Percentiles rank a stretch among this genome's conserved stretches.
phyloP scores from a whole-genome alignment of 140 eudicot species.

The Anethum foeniculum region DNA sequence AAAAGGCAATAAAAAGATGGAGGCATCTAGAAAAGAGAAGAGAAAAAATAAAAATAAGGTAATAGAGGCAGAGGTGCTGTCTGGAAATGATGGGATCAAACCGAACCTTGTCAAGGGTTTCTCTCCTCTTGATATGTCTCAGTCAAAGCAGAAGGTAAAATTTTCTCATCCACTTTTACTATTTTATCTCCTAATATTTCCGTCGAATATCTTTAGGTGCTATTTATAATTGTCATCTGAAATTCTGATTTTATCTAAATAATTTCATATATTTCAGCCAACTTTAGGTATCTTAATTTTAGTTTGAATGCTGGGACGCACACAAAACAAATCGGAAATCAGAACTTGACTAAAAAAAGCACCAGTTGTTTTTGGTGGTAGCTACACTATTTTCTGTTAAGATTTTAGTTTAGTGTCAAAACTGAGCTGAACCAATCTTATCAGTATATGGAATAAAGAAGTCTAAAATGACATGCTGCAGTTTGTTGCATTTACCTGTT shows the following conservation, averaged over 20 bases:
- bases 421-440: not conserved
- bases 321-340: not conserved
- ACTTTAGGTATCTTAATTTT: not conserved
- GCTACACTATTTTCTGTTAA: not conserved
- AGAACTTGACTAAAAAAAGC: not conserved
- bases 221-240: not conserved
- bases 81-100: slow-evolving; percentile 28
- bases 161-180: not conserved
- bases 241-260: not conserved
- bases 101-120: slow-evolving; percentile 30
- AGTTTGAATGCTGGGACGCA: not conserved
- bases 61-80: slow-evolving; percentile 29
- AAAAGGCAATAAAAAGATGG: slow-evolving; percentile 39
- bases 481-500: not conserved
- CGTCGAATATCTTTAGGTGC: not conserved
- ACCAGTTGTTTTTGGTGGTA: not conserved
- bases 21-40: slow-evolving; percentile 56
- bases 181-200: not conserved
- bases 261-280: not conserved
- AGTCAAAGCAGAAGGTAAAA: slow-evolving; percentile 42
- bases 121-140: slow-evolving; percentile 34
- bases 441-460: not conserved
- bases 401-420: not conserved
- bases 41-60: slow-evolving; percentile 53
- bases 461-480: not conserved